Evolutionary conservation across 805 yeast species (phyloP).

Genomic region (Lipomyces oligophaga): DNA sequence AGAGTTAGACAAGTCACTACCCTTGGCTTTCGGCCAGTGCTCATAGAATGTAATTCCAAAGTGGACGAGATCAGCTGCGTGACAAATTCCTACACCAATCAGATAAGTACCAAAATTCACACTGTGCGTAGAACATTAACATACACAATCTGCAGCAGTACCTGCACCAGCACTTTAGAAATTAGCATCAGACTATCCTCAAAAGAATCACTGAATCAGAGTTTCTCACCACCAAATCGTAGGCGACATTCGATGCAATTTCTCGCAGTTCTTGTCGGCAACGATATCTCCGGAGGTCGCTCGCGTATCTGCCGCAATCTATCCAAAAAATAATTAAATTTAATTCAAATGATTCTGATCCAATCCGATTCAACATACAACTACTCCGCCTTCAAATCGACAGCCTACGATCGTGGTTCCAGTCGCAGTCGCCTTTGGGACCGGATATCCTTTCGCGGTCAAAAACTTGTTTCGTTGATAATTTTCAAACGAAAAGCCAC

Average conservation of each 20-base stretch:
- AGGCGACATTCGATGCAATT: slow-evolving; percentile 80
- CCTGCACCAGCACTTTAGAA: slow-evolving; percentile 90
- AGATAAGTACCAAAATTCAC: background rate
- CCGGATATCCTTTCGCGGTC: slow-evolving; percentile 64
- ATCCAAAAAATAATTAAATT: background rate
- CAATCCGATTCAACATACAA: slow-evolving; percentile 37
- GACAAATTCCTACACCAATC: slow-evolving; percentile 62
- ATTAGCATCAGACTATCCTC: background rate
- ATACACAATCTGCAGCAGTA: slow-evolving; percentile 92
- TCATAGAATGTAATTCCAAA: slow-evolving; percentile 81
- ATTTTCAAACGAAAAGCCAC: slow-evolving; percentile 87
- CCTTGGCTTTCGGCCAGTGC: slow-evolving; percentile 81
- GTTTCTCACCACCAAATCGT: slow-evolving; percentile 57
- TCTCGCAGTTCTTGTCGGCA: slow-evolving; percentile 97
- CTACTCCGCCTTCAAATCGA: slow-evolving; percentile 87
- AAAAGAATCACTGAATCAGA: background rate
- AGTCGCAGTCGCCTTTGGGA: slow-evolving; percentile 90
- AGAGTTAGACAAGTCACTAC: slow-evolving; percentile 90
- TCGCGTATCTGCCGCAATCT: slow-evolving; percentile 96
- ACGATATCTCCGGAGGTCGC: slow-evolving; percentile 96
- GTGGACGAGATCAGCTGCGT: slow-evolving; percentile 90
- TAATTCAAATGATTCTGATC: background rate
- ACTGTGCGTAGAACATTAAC: slow-evolving; percentile 1
- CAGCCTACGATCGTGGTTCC: slow-evolving; percentile 99
- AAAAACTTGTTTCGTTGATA: slow-evolving; percentile 82